Evolutionary conservation across 352 stramenopile genomes (phyloP).

Genomic region (Globisporangium okanoganense): DNA sequence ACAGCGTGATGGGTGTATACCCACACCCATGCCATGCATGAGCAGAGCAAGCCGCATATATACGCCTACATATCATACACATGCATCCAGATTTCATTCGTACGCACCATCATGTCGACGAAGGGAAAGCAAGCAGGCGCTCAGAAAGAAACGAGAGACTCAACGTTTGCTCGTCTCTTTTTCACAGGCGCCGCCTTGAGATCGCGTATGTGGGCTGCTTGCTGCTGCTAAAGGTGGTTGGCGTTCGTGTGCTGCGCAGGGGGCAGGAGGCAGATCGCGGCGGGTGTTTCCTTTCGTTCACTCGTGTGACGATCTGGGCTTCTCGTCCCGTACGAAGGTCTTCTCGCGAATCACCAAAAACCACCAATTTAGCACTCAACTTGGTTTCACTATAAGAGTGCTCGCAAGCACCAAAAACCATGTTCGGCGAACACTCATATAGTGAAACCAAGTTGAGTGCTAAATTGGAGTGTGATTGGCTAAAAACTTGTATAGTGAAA

Average conservation of each 20-base stretch:
- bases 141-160: background rate
- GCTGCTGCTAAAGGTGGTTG: background rate
- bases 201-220: background rate
- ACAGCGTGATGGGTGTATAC: no score
- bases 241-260: background rate
- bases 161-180: background rate
- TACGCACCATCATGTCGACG: constrained; percentile 7
- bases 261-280: background rate
- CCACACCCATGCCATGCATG: background rate
- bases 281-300: constrained; percentile 1
- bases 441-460: no score
- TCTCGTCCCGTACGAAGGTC: no score
- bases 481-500: no score
- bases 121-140: background rate
- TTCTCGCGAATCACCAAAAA: background rate
- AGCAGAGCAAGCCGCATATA: background rate
- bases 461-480: no score
- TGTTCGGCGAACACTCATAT: no score
- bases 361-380: no score
- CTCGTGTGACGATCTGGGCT: no score
- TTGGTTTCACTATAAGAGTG: no score
- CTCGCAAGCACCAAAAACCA: no score
- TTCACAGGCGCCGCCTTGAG: background rate
- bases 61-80: background rate
- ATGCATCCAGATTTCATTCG: background rate